Base-by-base conservation (phyloP, 495 filamentous ascomycete species). In the Aspergillus egyptiacus region DNA sequence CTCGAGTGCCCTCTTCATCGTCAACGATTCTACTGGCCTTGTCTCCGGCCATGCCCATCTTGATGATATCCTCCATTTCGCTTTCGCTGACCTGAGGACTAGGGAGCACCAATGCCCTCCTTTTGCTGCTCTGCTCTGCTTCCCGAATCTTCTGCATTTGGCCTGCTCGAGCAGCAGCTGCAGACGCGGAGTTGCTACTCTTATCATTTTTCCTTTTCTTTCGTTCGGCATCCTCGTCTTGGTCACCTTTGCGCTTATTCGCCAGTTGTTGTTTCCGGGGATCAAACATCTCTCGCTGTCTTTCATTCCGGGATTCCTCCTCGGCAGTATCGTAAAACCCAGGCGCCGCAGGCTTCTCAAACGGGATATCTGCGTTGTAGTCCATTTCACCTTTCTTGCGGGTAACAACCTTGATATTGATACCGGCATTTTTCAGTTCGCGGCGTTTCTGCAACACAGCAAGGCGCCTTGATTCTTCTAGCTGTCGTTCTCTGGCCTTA, bases 301-400 rank as follows among this genome's bases (percentile, higher is more conserved):
- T 83, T 69, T 98, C 94, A 64, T 98, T 98, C 51, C 76, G 75
- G 14, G 65, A 60, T 39, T 83, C 73, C 57, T 98, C 93, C 10
- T 95, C 89, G 6, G 67, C 72, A 2, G 93, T 97, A 56, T 98
- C 93, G 66, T 89, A 96, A 60, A 98, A 98, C 25, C 93, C 93
- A 44, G 86, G 79, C 5, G 87, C 86, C 0, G 91, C 81, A 31
- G 83, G 84, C 68, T 95, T 95, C 68, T 98, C 93, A 57, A 98
- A 96, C 2, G 94, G 93, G 48, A 97, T 93, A 59, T 97, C 93
- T 47, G 93, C 94, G 62, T 97, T 97, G 73, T 98, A 98, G 64
- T 98, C 93, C 91, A 98, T 97, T 73, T 96, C 83, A 1, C 91
- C 91, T 68, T 86, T 84, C 71, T 96, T 96, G 41, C 84, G 80